Evolutionary conservation across 148 eudicot genomes (phyloP), one percentile per base, ranked within the genome.

Genomic region (Camellia japonica): DNA sequence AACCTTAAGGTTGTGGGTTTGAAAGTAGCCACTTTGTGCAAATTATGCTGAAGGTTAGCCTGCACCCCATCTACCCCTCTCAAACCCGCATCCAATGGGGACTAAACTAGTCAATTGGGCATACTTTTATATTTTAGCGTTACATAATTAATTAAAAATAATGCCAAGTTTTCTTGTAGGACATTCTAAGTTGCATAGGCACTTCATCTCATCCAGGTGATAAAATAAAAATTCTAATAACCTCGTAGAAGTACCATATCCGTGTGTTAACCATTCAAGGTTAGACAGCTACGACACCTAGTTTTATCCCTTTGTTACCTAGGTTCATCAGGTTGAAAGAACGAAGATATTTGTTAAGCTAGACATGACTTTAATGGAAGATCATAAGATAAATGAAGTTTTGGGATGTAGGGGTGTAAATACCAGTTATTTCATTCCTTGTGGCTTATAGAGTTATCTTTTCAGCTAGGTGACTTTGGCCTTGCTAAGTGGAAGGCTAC

Each of bases 381-480:
- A 1, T 43, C 51, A 13, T 70, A 47, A 46, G 30, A 47, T 1
- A n/a, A 46, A 46, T 15, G 51, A 70, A 12, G 30, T 47, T 47
- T 51, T 72, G 30, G 30, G 30, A 23, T 23, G 30, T 23, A 23
- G 41, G 52, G 44, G 75, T 71, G n/a, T 12, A 6, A n/a, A 46
- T 47, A 47, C 56, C 11, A n/a, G 74, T 19, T 46, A 14, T 6
- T 10, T 72, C 3, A 14, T 72, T 72, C 54, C 59, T 20, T 52
- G 42, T 0, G 9, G 7, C 20, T 20, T 10, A 72, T 52, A 23
- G 59, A 20, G 15, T 75, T 15, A 13, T 30, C 52, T 76, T n/a
- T 81, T 49, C 80, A 87, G 90, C 76, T 87, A n/a, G 84, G 86
- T 71, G 90, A 87, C 76, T 87, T 85, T 73, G 90, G 90, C 70